Evolutionary conservation across 495 filamentous ascomycete genomes (phyloP).

Genomic region (Aspergillus saccharolyticus): DNA sequence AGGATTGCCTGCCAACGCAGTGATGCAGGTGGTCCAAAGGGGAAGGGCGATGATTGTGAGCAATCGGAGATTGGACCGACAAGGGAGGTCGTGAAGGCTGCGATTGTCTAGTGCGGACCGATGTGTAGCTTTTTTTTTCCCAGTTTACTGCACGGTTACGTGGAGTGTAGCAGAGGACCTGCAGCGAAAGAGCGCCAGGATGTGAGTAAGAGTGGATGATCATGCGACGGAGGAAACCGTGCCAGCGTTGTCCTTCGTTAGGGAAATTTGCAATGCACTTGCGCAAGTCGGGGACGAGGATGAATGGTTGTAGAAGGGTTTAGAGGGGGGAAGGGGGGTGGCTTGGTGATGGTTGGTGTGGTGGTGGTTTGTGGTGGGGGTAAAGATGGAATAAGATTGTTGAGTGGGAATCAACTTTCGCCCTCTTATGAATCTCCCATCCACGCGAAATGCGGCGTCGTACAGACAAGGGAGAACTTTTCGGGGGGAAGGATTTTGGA

Average conservation of each 20-base stretch:
- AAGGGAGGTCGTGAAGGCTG: slow-evolving; percentile 27
- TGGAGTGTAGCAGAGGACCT: slow-evolving; percentile 33
- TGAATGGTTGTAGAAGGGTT: slow-evolving; percentile 3
- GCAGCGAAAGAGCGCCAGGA: slow-evolving; percentile 23
- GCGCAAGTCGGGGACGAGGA: slow-evolving; percentile 7
- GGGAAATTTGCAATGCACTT: slow-evolving; percentile 8
- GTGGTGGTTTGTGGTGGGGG: not conserved
- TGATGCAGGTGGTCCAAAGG: slow-evolving; percentile 41
- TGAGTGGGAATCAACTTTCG: not conserved
- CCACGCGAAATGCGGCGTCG: slow-evolving; percentile 10
- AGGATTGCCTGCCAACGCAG: slow-evolving; percentile 40
- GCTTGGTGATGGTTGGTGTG: not conserved
- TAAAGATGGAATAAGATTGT: not conserved
- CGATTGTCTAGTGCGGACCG: slow-evolving; percentile 26
- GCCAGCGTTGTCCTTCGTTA: slow-evolving; percentile 27
- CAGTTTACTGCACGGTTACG: slow-evolving; percentile 41
- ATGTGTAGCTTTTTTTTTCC: slow-evolving; percentile 28
- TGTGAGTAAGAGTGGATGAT: slow-evolving; percentile 27
- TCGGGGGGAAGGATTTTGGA: slow-evolving; percentile 25
- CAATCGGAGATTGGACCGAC: slow-evolving; percentile 36
- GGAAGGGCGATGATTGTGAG: slow-evolving; percentile 32
- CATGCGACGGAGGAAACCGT: slow-evolving; percentile 28
- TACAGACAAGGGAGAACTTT: slow-evolving; percentile 21
- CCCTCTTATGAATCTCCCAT: slow-evolving; percentile 11
- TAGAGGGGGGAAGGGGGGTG: not conserved